Percentiles rank a stretch among this genome's conserved stretches.
Conservation (phyloP, 140 eudicot species). For the Bidens hawaiensis region DNA sequence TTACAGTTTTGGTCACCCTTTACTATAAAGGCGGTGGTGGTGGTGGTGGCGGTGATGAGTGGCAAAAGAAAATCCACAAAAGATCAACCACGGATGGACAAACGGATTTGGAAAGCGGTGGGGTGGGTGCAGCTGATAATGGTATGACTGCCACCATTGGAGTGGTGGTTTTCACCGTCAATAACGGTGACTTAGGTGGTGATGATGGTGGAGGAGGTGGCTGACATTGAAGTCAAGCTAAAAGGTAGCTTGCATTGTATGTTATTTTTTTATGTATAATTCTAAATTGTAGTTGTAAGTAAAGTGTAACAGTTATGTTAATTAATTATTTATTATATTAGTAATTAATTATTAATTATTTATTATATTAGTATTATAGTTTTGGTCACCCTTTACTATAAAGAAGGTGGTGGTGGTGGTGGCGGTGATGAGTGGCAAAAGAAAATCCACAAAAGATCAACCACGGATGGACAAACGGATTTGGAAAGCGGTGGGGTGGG, state of each 20-base stretch:
- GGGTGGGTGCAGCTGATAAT: slow-evolving; percentile 5
- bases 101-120: slow-evolving; percentile 9
- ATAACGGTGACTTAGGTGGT: not conserved
- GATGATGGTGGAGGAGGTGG: slow-evolving; percentile 14
- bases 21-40: slow-evolving; percentile 16
- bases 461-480: slow-evolving; percentile 14
- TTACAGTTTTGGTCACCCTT: slow-evolving; percentile 30
- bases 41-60: not conserved
- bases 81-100: slow-evolving; percentile 13
- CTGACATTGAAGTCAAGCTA: slow-evolving; percentile 3
- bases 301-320: not conserved
- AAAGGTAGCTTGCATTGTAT: slow-evolving; percentile 20
- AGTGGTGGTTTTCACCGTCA: slow-evolving; percentile 1
- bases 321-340: not conserved
- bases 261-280: slow-evolving; percentile 6
- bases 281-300: not conserved
- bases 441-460: slow-evolving; percentile 8
- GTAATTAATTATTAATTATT: too few species aligned
- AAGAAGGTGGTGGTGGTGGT: slow-evolving; percentile 10
- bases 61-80: not conserved
- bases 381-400: slow-evolving; percentile 22
- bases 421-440: not conserved
- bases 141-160: not conserved
- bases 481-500: slow-evolving; percentile 1
- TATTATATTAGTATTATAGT: too few species aligned